Evolutionary conservation across 2,329 filamentous ascomycete genomes (phyloP), one percentile per base, ranked within the genome.

Genomic region (Lachnellula hyalina): DNA sequence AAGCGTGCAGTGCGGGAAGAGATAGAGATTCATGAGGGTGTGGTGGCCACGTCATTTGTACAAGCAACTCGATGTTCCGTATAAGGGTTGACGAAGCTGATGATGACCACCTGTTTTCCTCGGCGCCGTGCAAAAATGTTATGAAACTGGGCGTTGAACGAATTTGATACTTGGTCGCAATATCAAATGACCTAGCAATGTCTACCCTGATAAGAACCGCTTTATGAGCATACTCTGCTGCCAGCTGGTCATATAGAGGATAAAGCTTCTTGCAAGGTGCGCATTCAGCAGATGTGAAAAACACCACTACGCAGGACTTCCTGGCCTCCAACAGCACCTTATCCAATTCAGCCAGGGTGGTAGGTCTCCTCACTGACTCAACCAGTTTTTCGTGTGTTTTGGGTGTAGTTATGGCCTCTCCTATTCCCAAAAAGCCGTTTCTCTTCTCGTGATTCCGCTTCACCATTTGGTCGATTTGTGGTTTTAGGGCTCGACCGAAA

Each of bases 281-380:
- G 67, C 92, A 96, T 2, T 86, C 94, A 2, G 87, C 82, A 3
- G 90, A 96, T 0, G 93, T 96, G 74, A 97, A 97, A 76, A 96
- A 96, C 54, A 96, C 79, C 38, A 93, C 82, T 0, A 89, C 89
- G 57, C 86, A 90, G 0, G 87, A 85, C 5, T 80, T 76, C 28
- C 77, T 77, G 0, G 88, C 87, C 1, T 74, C 73, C 0, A 74
- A 69, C 5, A 94, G 74, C 1, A 86, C 72, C 17, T 73, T 73
- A 38, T 90, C 78, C 1, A 94, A 72, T 28, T 86, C 80, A 5
- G 73, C 70, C 4, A 86, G 70, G 21, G 74, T 83, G 25, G 77
- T 81, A 7, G 86, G 80, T 54, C 81, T 79, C 55, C 81, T 79
- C 17, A 95, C 88, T 35, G 72, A 74, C 3, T 77, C 77, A 19